Base-by-base conservation (phyloP, 805 yeast species). In the Jamesozyma lodderae region DNA sequence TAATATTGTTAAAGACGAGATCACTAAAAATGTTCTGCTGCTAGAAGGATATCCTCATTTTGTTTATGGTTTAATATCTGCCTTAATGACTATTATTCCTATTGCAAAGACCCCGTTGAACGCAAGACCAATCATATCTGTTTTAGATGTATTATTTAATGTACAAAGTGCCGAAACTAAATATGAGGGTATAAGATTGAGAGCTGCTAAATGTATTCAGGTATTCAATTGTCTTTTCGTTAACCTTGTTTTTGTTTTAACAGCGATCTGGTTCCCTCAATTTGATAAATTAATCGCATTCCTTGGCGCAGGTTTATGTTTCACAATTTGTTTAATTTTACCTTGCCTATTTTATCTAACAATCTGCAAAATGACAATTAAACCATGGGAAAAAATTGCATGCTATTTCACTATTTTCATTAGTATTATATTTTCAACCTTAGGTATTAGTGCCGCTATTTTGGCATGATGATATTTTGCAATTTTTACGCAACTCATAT, bases 201-300 rank as follows among this genome's bases (percentile, higher is more conserved):
- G 31, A 35, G 17, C 52, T 37, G 55, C 57, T 32, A 46, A 47
- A 25, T 18, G 29, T 16, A 13, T 41, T 37, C 36, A 53, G 45
- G 28, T 25, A 36, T 41, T 46, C 14, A 62, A 67, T 37, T 64
- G 73, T 27, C 23, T 73, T 4, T 25, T 59, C 0, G 77, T 82
- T n/a, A 80, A 81, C 51, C 58, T 69, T 0, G 36, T 69, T 4
- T 73, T 83, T 40, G 79, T 82, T 17, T 41, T 64, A 4, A 60
- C 81, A 35, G 77, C 94, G 0, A 69, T 81, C 21, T 36, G 75
- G 13, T 70, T 84, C 54, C 90, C 92, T 3, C 81, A 77, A 38
- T 87, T 87, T 55, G 96, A 86, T 52, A 75, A 75, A 48, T 70
- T 87, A 37, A 79, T 87, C 60, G 84, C 94, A 6, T 73, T 87